Evolutionary conservation across 345 rosid genomes (phyloP).

Genomic region (Moringa oleifera): DNA sequence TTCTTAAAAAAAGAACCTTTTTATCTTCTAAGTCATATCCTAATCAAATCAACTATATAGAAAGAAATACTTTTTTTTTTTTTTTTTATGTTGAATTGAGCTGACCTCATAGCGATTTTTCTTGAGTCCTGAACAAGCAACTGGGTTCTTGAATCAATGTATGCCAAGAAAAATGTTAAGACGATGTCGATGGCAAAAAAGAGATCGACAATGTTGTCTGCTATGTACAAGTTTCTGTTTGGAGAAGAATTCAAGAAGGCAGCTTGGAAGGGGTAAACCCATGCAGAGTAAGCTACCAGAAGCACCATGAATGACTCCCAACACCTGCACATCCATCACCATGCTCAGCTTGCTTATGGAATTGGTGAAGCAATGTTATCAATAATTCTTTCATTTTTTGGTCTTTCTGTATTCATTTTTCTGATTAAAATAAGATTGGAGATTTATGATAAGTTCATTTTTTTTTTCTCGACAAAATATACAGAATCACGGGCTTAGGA

Average conservation of each 20-base stretch:
- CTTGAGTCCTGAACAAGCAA: slow-evolving; percentile 55
- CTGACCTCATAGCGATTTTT: slow-evolving; percentile 67
- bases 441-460: no score
- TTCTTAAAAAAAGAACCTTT: no score
- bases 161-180: slow-evolving; percentile 73
- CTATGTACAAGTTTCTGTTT: slow-evolving; percentile 36
- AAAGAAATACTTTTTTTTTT: no score
- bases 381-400: background rate
- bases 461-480: no score
- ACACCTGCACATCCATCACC: slow-evolving; percentile 36
- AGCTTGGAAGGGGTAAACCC: slow-evolving; percentile 80
- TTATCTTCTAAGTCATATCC: no score
- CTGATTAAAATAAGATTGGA: no score
- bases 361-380: background rate
- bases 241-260: slow-evolving; percentile 56
- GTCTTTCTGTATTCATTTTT: no score
- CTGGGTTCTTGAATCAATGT: slow-evolving; percentile 62
- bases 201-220: slow-evolving; percentile 69
- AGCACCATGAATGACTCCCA: slow-evolving; percentile 88
- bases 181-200: slow-evolving; percentile 77
- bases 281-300: slow-evolving; percentile 74
- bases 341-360: background rate
- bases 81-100: background rate
- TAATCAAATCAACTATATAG: no score
- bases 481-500: no score